phyloP scores from a whole-genome alignment of 2,329 filamentous ascomycete genomes.

The Apiospora aurea region DNA sequence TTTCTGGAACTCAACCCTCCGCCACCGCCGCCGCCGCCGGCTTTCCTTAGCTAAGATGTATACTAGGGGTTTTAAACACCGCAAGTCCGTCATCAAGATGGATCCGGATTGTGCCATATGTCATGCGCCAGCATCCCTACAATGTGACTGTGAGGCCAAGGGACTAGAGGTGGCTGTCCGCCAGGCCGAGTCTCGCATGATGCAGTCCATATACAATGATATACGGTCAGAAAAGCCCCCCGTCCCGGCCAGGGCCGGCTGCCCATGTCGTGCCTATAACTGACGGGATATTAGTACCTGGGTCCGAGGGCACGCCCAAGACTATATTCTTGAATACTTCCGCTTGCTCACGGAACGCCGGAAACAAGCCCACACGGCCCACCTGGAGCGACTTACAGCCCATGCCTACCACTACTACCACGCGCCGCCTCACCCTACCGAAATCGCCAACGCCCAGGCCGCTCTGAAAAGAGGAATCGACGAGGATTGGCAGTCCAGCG shows the following conservation, averaged over 20 bases:
- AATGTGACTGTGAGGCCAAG: constrained; percentile 72
- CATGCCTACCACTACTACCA: constrained; percentile 66
- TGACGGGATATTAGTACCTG: constrained; percentile 55
- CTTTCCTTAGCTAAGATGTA: constrained; percentile 57
- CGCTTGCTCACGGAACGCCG: constrained; percentile 66
- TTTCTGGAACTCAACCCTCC: constrained; percentile 37
- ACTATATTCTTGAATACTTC: constrained; percentile 73
- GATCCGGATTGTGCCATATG: constrained; percentile 75
- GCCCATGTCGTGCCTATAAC: constrained; percentile 22
- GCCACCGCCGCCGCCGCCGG: constrained; percentile 36
- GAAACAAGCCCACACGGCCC: constrained; percentile 61
- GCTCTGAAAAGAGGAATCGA: constrained; percentile 77
- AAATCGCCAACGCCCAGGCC: constrained; percentile 70
- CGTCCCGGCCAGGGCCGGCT: constrained; percentile 14
- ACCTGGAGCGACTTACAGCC: constrained; percentile 62
- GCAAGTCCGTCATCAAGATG: constrained; percentile 65
- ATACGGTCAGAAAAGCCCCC: constrained; percentile 60
- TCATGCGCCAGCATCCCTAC: constrained; percentile 62
- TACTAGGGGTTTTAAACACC: constrained; percentile 43
- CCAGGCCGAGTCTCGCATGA: constrained; percentile 69
- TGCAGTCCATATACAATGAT: constrained; percentile 67
- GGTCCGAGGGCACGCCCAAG: constrained; percentile 71
- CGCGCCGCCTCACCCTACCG: constrained; percentile 63
- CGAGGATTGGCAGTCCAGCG: constrained; percentile 78
- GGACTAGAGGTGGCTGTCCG: constrained; percentile 68